Percentiles rank a stretch among this genome's conserved stretches.
Conservation (phyloP, 2,329 filamentous ascomycete genomes). For the Phyllosticta paracitricarpa region DNA sequence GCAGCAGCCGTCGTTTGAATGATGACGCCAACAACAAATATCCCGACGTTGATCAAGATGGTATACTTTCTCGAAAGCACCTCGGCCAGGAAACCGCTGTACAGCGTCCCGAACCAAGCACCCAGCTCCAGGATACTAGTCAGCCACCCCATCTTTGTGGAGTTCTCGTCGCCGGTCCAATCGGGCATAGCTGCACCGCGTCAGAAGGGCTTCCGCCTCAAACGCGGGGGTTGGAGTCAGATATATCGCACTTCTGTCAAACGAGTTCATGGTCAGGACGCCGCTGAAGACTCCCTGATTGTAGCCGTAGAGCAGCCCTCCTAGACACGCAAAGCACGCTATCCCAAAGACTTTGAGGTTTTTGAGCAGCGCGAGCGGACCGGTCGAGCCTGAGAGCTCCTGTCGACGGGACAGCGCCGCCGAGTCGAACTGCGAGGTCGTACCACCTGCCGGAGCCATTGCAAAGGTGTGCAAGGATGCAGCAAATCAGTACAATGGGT, state of each 20-base stretch:
- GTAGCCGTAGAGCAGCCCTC: conserved; percentile 54
- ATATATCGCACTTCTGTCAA: conserved; percentile 28
- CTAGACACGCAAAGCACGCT: conserved; percentile 43
- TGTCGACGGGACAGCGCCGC: conserved; percentile 33
- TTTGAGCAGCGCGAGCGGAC: conserved; percentile 40
- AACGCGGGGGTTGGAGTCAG: neutral
- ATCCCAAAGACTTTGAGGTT: conserved; percentile 47
- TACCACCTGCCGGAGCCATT: conserved; percentile 31
- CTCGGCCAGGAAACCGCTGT: conserved; percentile 64
- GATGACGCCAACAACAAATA: conserved; percentile 63
- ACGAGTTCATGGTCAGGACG: conserved; percentile 45
- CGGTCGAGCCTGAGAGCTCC: conserved; percentile 30
- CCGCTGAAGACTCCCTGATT: conserved; percentile 72
- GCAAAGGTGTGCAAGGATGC: neutral
- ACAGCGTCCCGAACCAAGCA: conserved; percentile 64
- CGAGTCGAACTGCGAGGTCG: conserved; percentile 27
- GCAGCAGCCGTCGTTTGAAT: conserved; percentile 54
- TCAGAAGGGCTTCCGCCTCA: neutral
- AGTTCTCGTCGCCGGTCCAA: conserved; percentile 9
- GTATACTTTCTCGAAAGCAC: conserved; percentile 58
- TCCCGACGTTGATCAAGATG: conserved; percentile 53
- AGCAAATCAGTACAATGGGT: neutral
- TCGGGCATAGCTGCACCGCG: conserved; percentile 2
- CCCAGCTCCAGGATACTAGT: conserved; percentile 63
- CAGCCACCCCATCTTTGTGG: conserved; percentile 37